Base-by-base conservation (phyloP, 148 eudicot genomes). In the Diospyros lotus region DNA sequence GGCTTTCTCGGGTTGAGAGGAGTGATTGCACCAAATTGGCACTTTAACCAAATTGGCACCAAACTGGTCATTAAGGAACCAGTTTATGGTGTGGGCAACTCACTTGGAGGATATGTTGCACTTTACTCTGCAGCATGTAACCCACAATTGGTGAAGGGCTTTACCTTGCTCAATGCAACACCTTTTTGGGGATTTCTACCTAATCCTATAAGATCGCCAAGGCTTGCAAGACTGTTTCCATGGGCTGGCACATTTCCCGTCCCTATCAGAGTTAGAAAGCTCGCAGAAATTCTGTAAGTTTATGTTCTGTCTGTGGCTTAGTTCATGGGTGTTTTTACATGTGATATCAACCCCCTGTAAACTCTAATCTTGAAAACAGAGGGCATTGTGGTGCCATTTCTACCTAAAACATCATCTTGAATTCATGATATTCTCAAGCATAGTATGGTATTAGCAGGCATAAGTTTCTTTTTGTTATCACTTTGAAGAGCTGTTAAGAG, bases 111-210 rank as follows among this genome's bases (percentile, higher is more conserved):
- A 77, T 95, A 75, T 84, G 90, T 92, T 46, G 97, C 98, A 12
- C 87, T 93, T 70, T 89, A 90, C 84, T 81, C 92, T 82, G 97
- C 96, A 66, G 96, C 98, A 62, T 69, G 74, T 73, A 76, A 86
- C 64, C 94, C 97, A 18, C 76, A 92, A 55, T 74, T 90, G 78
- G 98, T 95, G 79, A 95, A 90, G 80, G 97, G 98, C 53, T 83
- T 95, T 64, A 92, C 97, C 13, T 88, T 95, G 68, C 91, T 95
- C 40, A 95, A 95, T 76, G 97, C 98, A 68, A 92, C 98, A 61
- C 98, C 98, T 55, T 92, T 95, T 80, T 95, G 98, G 98, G 98
- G 96, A 13, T 85, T 95, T 84, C 90, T 95, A 69, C 98, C 98
- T 3, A 95, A 95, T 73, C 91, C 96, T 12, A 71, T 63, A 56